Evolutionary conservation across 2,329 filamentous ascomycete species (phyloP).

Genomic region (Keithomyces neogunnii): DNA sequence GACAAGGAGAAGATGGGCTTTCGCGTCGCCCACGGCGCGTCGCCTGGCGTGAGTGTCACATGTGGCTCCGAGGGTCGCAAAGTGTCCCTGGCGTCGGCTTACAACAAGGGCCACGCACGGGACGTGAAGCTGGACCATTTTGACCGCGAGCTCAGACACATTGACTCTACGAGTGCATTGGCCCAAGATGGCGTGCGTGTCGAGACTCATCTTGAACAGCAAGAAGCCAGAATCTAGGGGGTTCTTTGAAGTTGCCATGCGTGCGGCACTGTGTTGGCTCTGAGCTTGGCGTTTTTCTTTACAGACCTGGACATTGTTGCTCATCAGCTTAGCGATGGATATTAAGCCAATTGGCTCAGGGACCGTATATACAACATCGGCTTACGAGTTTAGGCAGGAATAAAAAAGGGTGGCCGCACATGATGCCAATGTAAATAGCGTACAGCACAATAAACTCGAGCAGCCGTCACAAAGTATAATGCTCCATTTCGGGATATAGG

Average conservation of each 20-base stretch:
- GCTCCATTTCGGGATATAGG: background rate
- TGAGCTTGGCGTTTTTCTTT: background rate
- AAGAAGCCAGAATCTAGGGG: constrained; percentile 22
- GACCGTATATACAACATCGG: background rate
- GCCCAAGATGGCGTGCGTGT: constrained; percentile 3
- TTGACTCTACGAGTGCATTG: constrained; percentile 14
- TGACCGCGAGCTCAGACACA: constrained; percentile 24
- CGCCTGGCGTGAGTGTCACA: constrained; percentile 3
- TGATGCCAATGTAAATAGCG: background rate
- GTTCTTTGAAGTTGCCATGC: constrained; percentile 7
- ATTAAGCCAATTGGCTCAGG: no score
- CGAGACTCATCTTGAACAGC: constrained; percentile 21
- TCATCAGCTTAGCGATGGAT: no score
- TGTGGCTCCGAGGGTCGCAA: constrained; percentile 10
- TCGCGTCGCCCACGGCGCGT: constrained; percentile 5
- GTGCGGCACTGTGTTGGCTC: no score
- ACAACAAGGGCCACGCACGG: constrained; percentile 12
- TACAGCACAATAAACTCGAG: background rate
- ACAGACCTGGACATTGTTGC: background rate
- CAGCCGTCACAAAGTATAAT: background rate
- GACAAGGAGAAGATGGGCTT: constrained; percentile 9
- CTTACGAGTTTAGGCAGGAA: background rate
- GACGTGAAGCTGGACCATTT: constrained; percentile 13
- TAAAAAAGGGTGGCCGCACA: background rate
- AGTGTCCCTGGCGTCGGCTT: constrained; percentile 16